Evolutionary conservation across 768 basidiomycete species (phyloP).

Genomic region (Auricularia sp.): DNA sequence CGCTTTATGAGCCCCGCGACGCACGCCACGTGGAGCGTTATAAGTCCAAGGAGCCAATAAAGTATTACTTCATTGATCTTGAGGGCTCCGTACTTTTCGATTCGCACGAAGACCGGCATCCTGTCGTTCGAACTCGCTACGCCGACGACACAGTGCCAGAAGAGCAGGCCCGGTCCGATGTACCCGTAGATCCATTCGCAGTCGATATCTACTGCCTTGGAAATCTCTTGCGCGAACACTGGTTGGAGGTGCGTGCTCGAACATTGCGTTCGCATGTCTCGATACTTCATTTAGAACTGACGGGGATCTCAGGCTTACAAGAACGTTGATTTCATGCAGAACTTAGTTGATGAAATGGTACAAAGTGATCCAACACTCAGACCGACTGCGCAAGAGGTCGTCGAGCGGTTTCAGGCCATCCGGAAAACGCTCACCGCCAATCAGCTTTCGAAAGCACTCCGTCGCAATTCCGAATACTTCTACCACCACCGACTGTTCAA

Average conservation of each 20-base stretch:
- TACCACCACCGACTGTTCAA: no score
- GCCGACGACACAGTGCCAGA: conserved; percentile 12
- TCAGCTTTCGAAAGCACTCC: neutral
- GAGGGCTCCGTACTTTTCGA: conserved; percentile 7
- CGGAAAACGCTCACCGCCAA: neutral
- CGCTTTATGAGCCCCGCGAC: neutral
- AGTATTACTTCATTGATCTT: conserved; percentile 20
- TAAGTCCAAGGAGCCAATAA: conserved; percentile 14
- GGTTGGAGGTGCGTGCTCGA: neutral
- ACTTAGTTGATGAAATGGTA: conserved; percentile 18
- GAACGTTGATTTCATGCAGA: conserved; percentile 17
- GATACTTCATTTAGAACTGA: no score
- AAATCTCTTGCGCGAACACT: neutral
- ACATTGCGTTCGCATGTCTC: no score
- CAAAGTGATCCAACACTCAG: conserved; percentile 15
- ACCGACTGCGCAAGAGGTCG: conserved; percentile 15
- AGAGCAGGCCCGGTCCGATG: conserved; percentile 3
- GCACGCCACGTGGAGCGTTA: conserved; percentile 9
- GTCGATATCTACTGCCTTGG: conserved; percentile 7
- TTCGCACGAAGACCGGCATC: neutral
- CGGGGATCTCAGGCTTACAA: conserved; percentile 9
- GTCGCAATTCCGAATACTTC: no score
- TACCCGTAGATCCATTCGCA: conserved; percentile 2
- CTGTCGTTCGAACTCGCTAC: no score
- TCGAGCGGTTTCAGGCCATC: conserved; percentile 9